Evolutionary conservation across 2,329 filamentous ascomycete species (phyloP).

Genomic region (Aspergillus proliferans): DNA sequence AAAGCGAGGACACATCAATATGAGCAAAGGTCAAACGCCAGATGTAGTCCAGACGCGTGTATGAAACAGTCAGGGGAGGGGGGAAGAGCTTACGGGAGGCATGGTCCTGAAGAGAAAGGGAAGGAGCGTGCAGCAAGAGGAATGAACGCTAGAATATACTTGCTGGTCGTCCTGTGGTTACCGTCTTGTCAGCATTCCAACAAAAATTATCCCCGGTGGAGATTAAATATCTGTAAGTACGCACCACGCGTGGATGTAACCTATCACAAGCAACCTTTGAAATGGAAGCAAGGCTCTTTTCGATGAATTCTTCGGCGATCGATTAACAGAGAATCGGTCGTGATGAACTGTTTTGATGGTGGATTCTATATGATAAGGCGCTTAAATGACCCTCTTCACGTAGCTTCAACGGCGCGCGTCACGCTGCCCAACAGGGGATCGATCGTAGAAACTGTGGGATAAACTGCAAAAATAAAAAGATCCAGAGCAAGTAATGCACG

Average conservation of each 20-base stretch:
- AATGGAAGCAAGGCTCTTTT: conserved; percentile 11
- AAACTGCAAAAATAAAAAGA: background rate
- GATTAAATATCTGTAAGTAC: conserved; percentile 27
- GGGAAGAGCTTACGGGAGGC: conserved; percentile 49
- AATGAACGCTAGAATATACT: conserved; percentile 19
- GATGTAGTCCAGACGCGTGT: conserved; percentile 1
- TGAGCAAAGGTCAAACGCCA: background rate
- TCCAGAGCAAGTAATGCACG: background rate
- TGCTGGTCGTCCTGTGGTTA: conserved; percentile 19
- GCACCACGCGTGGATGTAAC: conserved; percentile 33
- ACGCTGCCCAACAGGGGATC: background rate
- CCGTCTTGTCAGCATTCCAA: conserved; percentile 32
- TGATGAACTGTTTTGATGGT: conserved; percentile 9
- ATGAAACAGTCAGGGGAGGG: background rate
- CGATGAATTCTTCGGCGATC: conserved; percentile 1
- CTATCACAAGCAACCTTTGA: conserved; percentile 15
- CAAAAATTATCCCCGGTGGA: conserved; percentile 25
- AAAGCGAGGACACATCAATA: background rate
- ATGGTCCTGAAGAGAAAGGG: conserved; percentile 39
- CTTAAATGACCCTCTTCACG: conserved; percentile 18
- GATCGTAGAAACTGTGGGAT: background rate
- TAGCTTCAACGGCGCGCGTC: conserved; percentile 12
- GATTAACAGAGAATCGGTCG: conserved; percentile 11
- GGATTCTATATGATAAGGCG: conserved; percentile 20
- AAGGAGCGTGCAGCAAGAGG: conserved; percentile 14